phyloP scores from a whole-genome alignment of 306 rosid genomes.

The Cicer chorassanicum region DNA sequence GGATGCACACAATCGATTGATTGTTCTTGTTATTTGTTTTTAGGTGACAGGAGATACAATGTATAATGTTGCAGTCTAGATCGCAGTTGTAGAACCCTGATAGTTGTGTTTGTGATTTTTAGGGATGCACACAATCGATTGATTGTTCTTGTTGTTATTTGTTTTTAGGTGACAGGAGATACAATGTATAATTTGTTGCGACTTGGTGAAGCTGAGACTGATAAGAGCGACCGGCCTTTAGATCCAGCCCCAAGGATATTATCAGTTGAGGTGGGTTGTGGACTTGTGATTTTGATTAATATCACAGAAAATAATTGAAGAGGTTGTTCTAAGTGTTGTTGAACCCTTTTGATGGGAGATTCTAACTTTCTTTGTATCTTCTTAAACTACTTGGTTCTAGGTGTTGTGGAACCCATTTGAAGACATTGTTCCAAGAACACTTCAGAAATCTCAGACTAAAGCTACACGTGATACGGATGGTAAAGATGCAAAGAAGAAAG shows the following conservation, averaged over 20 bases:
- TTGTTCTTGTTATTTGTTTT: conserved; percentile 45
- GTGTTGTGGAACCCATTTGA: conserved; percentile 94
- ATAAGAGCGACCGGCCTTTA: conserved; percentile 78
- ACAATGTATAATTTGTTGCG: conserved; percentile 82
- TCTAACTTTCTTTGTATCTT: conserved; percentile 37
- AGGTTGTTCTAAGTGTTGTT: conserved; percentile 17
- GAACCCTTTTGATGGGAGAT: conserved; percentile 21
- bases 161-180: conserved; percentile 90
- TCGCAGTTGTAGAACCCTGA: neutral
- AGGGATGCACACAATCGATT: neutral
- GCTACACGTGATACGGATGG: conserved; percentile 55
- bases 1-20: neutral
- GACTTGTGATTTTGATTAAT: conserved; percentile 33
- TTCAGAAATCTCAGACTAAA: conserved; percentile 47
- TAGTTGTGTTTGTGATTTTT: neutral
- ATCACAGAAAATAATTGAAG: conserved; percentile 10
- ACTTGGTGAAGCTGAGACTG: conserved; percentile 84
- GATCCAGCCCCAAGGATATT: conserved; percentile 79
- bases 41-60: conserved; percentile 96
- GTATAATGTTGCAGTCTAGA: conserved; percentile 60
- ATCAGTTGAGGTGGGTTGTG: conserved; percentile 80
- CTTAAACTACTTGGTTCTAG: conserved; percentile 49
- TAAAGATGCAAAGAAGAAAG: conserved; percentile 75
- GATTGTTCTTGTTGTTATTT: conserved; percentile 42
- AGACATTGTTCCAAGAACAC: conserved; percentile 79